Base-by-base conservation (phyloP, 495 filamentous ascomycete genomes). In the Halenospora varia region DNA sequence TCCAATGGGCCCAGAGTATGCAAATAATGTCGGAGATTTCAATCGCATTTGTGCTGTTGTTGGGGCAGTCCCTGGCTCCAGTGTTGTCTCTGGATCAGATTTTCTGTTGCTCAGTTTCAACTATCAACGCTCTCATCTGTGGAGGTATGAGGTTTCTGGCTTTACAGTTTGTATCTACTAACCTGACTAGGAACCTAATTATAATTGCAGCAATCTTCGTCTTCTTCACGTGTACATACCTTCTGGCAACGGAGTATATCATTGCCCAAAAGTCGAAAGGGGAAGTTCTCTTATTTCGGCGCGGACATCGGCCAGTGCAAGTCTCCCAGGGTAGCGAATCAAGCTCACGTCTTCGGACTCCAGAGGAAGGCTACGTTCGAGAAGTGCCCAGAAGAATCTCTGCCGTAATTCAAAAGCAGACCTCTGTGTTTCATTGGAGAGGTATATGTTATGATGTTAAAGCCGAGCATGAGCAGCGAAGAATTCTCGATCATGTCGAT, bases 401-500 rank as follows among this genome's bases (percentile, higher is more conserved):
- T 35, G 29, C 29, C 13, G 29, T 35, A 2, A 51, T 55, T 15
- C 52, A 35, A 10, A 81, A 78, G 63, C 84, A 89, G 64, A 85
- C 80, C 1, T 70, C 72, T 20, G 82, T 91, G 48, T 94, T 96
- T 71, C 86, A 88, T 63, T 96, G 90, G 90, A 80, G 83, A 56
- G 78, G 90, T 63, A 85, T 95, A 2, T 88, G 82, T 69, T 96
- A 92, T 64, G 88, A 92, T 55, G 86, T 96, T 72, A 90, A 92
- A 70, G 88, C 93, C 67, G 93, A 93, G 70, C 74, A 74, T 9
- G 82, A 88, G 60, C 70, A 74, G n/a, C 77, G 89, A 20, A 79
- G 86, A 18, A 87, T 96, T 59, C 75, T 96, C 35, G 82, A 95
- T 57, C 74, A 90, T 56, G 85, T 94, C 3, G 88, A 92, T 65